Conservation (phyloP, 352 stramenopile genomes). For the Pythium oligandrum region DNA sequence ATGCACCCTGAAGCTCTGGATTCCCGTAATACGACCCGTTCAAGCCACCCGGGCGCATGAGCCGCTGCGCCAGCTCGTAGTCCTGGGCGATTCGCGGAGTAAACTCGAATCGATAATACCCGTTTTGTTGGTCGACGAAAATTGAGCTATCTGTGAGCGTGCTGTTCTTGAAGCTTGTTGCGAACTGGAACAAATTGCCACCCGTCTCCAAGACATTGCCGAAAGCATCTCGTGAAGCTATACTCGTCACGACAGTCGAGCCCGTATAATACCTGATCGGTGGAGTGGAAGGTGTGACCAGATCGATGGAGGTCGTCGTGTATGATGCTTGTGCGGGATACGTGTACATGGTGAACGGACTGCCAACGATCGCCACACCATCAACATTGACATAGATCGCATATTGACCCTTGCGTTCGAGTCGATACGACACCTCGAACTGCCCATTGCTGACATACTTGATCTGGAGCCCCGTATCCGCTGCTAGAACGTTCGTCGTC, state of each 20-base stretch:
- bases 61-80: conserved; percentile 2
- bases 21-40: conserved; percentile 50
- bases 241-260: conserved; percentile 21
- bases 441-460: conserved; percentile 28
- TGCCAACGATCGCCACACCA: conserved; percentile 28
- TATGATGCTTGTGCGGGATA: conserved; percentile 38
- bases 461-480: conserved; percentile 18
- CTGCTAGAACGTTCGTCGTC: conserved; percentile 8
- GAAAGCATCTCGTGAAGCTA: conserved; percentile 43
- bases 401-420: conserved; percentile 41
- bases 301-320: conserved; percentile 42
- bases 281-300: conserved; percentile 26
- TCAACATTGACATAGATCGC: conserved; percentile 40
- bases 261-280: conserved; percentile 33
- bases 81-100: conserved; percentile 8
- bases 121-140: conserved; percentile 36
- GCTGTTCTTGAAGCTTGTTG: conserved; percentile 11
- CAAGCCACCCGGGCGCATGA: conserved; percentile 48
- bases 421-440: conserved; percentile 38
- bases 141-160: conserved; percentile 23
- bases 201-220: conserved; percentile 50
- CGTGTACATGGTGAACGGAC: conserved; percentile 56
- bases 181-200: conserved; percentile 40
- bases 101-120: conserved; percentile 14
- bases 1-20: conserved; percentile 19